Percentiles rank a stretch among this genome's conserved stretches.
Evolutionary conservation across 345 rosid species (phyloP).

Genomic region (Sonneratia caseolaris): DNA sequence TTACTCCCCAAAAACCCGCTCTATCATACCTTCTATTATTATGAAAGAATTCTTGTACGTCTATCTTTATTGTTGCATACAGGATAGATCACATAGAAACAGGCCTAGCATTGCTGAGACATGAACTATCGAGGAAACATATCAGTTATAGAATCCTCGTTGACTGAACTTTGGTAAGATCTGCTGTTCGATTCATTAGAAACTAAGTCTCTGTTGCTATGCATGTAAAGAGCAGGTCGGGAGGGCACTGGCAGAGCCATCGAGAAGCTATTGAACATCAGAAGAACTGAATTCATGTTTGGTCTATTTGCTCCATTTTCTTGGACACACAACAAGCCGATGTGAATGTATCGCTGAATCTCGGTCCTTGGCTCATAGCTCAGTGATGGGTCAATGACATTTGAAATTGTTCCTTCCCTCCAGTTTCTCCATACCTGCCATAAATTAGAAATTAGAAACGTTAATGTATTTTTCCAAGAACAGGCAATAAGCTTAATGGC

Average conservation of each 20-base stretch:
- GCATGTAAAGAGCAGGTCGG: too few relatives aligned
- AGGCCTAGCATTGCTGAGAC: too few relatives aligned
- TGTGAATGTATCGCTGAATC: conserved; percentile 57
- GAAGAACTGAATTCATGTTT: conserved; percentile 30
- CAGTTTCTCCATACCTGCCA: conserved; percentile 69
- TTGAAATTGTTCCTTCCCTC: conserved; percentile 47
- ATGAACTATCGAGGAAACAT: too few relatives aligned
- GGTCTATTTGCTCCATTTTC: conserved; percentile 61
- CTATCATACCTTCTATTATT: too few relatives aligned
- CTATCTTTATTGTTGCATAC: too few relatives aligned
- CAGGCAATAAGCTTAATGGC: neutral
- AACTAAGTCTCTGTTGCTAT: too few relatives aligned
- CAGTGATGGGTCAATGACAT: conserved; percentile 43
- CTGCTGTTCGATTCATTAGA: too few relatives aligned
- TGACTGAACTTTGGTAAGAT: too few relatives aligned
- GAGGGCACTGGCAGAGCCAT: neutral
- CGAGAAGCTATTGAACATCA: conserved; percentile 3
- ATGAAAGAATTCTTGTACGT: too few relatives aligned
- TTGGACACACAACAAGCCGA: conserved; percentile 79
- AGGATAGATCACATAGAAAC: too few relatives aligned
- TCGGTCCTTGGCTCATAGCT: conserved; percentile 24
- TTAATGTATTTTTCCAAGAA: neutral
- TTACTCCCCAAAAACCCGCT: too few relatives aligned
- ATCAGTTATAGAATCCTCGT: too few relatives aligned
- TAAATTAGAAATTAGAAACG: conserved; percentile 14